These are phyloP conservation scores for Letharia lupina DNA, from an alignment of 495 filamentous ascomycete species.

Conservation along the genomic window DNA sequence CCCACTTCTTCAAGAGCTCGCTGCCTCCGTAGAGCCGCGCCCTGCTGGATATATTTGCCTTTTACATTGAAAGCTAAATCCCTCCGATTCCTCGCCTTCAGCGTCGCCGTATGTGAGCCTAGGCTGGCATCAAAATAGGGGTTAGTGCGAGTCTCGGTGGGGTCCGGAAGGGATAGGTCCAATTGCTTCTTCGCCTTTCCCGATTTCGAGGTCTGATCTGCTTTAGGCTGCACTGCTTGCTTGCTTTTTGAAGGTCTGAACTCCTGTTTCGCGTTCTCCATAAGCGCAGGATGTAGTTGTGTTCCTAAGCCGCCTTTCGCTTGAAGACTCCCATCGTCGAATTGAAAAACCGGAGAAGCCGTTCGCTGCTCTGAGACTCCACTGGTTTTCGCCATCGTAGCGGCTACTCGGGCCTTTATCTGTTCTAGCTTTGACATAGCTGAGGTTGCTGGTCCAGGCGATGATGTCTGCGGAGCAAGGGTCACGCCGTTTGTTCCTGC, in stretches of 20 bases:
- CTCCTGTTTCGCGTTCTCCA: constrained; percentile 62
- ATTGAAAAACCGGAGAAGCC: constrained; percentile 30
- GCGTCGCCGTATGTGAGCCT: constrained; percentile 51
- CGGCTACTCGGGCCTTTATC: constrained; percentile 76
- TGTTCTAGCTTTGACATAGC: constrained; percentile 46
- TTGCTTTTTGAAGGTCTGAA: constrained; percentile 52
- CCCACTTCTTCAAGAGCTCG: constrained; percentile 64
- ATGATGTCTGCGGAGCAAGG: constrained; percentile 31
- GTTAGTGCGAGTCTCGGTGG: constrained; percentile 63
- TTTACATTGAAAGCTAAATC: constrained; percentile 89
- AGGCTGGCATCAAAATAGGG: constrained; percentile 79
- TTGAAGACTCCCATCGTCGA: constrained; percentile 42
- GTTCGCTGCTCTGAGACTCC: constrained; percentile 34
- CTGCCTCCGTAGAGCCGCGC: constrained; percentile 75
- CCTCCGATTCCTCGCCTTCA: constrained; percentile 56
- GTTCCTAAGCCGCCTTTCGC: constrained; percentile 76
- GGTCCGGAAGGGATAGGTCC: constrained; percentile 59
- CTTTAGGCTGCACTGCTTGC: constrained; percentile 44
- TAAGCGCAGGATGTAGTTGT: constrained; percentile 76
- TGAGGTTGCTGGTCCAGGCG: constrained; percentile 37
- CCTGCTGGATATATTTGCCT: constrained; percentile 93
- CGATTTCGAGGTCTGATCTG: constrained; percentile 28
- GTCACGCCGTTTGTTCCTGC: constrained; percentile 31
- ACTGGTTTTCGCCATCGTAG: constrained; percentile 55
- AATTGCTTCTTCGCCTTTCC: constrained; percentile 50